These are phyloP conservation scores for Stylosanthes scabra DNA, from an alignment of 331 rosid species.

Conservation along the genomic window DNA sequence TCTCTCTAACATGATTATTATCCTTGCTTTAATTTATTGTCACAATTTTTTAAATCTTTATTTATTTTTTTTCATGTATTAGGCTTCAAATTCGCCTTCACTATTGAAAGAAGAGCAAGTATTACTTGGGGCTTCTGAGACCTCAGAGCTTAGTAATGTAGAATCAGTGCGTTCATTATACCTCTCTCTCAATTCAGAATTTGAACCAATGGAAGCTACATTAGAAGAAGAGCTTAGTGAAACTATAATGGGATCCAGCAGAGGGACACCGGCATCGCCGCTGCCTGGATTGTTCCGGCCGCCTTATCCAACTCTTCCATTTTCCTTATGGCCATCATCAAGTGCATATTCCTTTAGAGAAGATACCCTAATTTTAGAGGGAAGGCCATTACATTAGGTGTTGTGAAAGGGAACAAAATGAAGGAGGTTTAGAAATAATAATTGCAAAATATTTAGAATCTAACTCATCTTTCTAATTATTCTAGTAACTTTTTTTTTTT, in stretches of 20 bases:
- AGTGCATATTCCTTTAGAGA: constrained; percentile 55
- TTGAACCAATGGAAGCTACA: constrained; percentile 80
- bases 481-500: no score
- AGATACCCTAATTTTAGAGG: constrained; percentile 21
- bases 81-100: constrained; percentile 72
- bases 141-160: no score
- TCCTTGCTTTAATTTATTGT: no score
- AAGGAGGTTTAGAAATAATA: no score
- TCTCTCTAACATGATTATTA: no score
- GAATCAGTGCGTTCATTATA: constrained; percentile 75
- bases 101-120: constrained; percentile 75
- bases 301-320: constrained; percentile 61
- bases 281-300: constrained; percentile 63
- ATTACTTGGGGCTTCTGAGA: no score
- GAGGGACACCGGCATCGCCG: constrained; percentile 57
- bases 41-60: no score
- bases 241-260: constrained; percentile 44
- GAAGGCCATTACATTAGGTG: no score
- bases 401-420: no score
- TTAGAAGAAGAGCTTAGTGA: constrained; percentile 54
- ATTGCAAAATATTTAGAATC: no score
- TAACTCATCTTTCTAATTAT: no score
- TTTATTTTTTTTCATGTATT: constrained; percentile 21
- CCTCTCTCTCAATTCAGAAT: constrained; percentile 80
- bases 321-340: constrained; percentile 72